phyloP scores from a whole-genome alignment of 2,329 filamentous ascomycete genomes.

The Metarhizium brunneum region DNA sequence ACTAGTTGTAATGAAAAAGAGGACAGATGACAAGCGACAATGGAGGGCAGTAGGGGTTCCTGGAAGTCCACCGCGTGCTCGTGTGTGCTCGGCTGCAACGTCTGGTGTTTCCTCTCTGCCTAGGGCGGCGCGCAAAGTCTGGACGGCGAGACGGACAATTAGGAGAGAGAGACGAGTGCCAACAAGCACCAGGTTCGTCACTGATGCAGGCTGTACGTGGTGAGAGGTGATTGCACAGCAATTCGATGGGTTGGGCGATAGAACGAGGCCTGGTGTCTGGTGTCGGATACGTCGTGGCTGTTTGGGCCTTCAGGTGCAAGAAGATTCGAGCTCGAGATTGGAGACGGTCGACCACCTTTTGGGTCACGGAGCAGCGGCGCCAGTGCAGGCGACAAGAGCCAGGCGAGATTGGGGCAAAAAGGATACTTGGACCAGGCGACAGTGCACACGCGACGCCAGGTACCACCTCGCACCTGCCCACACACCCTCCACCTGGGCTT shows the following conservation, averaged over 20 bases:
- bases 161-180: slow-evolving; percentile 5
- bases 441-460: slow-evolving; percentile 7
- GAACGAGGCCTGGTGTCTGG: background rate
- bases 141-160: background rate
- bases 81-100: slow-evolving; percentile 5
- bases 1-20: background rate
- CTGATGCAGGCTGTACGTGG: background rate
- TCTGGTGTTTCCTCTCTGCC: slow-evolving; percentile 1
- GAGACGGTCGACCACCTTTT: slow-evolving; percentile 10
- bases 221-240: background rate
- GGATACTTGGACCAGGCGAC: slow-evolving; percentile 9
- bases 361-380: slow-evolving; percentile 5
- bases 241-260: slow-evolving; percentile 4
- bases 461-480: slow-evolving; percentile 9
- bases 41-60: background rate
- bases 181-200: background rate
- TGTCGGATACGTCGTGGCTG: slow-evolving; percentile 5
- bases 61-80: background rate
- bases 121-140: slow-evolving; percentile 5
- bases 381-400: slow-evolving; percentile 1
- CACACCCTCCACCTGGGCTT: too few relatives aligned
- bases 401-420: slow-evolving; percentile 6
- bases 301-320: slow-evolving; percentile 16
- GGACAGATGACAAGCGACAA: background rate
- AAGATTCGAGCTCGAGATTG: slow-evolving; percentile 23